Conservation (phyloP, 2,329 filamentous ascomycete species). For the Balansia obtecta region DNA sequence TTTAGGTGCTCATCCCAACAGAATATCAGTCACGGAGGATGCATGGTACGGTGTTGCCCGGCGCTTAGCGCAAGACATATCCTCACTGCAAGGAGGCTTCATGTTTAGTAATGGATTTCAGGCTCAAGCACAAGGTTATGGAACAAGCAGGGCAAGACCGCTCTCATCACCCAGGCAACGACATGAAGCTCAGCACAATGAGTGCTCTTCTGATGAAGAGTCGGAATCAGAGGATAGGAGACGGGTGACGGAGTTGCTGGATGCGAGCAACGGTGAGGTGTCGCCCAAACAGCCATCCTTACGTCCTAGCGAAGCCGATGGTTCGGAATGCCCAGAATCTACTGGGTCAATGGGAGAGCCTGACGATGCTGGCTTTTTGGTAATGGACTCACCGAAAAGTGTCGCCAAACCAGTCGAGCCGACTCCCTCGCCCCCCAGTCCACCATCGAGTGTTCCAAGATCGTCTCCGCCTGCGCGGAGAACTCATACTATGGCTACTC, state of each 20-base stretch:
- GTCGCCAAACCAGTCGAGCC: background rate
- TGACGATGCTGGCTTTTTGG: slow-evolving; percentile 3
- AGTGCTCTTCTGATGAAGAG: background rate
- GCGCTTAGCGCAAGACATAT: slow-evolving; percentile 6
- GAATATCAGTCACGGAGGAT: slow-evolving; percentile 9
- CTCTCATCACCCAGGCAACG: background rate
- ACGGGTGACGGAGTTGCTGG: slow-evolving; percentile 4
- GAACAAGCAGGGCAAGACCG: background rate
- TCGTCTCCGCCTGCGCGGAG: background rate
- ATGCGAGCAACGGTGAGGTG: background rate
- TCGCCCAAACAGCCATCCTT: background rate
- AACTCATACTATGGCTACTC: background rate
- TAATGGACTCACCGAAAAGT: slow-evolving; percentile 2
- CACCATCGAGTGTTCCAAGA: background rate
- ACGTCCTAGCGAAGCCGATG: background rate
- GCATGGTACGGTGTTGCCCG: slow-evolving; percentile 8
- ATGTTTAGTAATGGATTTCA: slow-evolving; percentile 4
- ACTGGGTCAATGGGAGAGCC: background rate
- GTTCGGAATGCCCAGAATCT: background rate
- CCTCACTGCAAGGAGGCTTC: slow-evolving; percentile 6
- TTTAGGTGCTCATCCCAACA: slow-evolving; percentile 1
- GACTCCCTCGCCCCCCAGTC: slow-evolving; percentile 4
- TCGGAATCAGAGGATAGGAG: background rate
- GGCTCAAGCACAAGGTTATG: slow-evolving; percentile 1
- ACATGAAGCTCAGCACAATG: background rate